phyloP scores from a whole-genome alignment of 805 yeast genomes.

The Debaryomyces prosopidis region DNA sequence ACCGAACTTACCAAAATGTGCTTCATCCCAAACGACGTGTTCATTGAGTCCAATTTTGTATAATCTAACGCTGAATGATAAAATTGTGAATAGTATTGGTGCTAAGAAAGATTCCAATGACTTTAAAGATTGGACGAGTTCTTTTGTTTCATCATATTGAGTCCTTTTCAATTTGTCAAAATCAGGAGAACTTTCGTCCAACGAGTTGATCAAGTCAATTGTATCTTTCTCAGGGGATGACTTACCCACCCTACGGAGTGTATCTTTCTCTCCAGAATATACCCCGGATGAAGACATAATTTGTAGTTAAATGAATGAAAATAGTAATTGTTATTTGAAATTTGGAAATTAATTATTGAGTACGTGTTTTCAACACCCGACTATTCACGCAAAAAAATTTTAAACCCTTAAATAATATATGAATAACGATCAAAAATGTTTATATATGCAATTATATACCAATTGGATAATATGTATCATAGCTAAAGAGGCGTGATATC shows the following conservation, averaged over 20 bases:
- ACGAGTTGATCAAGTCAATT: conserved; percentile 9
- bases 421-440: background rate
- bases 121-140: conserved; percentile 26
- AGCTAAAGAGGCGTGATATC: too few species aligned
- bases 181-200: conserved; percentile 15
- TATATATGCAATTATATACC: background rate
- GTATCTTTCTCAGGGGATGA: conserved; percentile 3
- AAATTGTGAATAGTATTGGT: conserved; percentile 63
- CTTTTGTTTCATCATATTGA: conserved; percentile 25
- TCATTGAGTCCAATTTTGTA: conserved; percentile 56
- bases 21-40: conserved; percentile 85
- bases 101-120: conserved; percentile 45
- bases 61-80: conserved; percentile 68
- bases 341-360: background rate
- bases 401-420: background rate
- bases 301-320: conserved; percentile 1
- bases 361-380: conserved; percentile 3
- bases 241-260: conserved; percentile 18
- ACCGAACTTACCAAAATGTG: conserved; percentile 87
- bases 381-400: conserved; percentile 1
- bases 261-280: conserved; percentile 13
- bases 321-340: conserved; percentile 3
- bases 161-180: conserved; percentile 15
- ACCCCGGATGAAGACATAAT: conserved; percentile 25
- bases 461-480: too few species aligned